Percentiles rank a stretch among this genome's conserved stretches.
These are phyloP conservation scores for Musa schizocarpa DNA, from an alignment of 176 grass and related monocot species.

Conservation along the genomic window DNA sequence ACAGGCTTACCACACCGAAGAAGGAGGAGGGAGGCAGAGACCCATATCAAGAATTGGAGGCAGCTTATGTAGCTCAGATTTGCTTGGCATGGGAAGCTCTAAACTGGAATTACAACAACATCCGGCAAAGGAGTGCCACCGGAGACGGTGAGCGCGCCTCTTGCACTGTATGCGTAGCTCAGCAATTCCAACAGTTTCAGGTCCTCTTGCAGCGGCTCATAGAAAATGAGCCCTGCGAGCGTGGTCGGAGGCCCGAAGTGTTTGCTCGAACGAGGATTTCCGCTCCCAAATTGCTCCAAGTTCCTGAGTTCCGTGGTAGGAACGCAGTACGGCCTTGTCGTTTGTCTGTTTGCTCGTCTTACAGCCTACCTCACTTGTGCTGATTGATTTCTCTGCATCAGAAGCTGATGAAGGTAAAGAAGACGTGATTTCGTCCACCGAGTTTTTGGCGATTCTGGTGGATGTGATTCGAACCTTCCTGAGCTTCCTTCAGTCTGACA, in stretches of 20 bases:
- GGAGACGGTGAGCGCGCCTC: slow-evolving; percentile 30
- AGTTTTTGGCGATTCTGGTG: not conserved
- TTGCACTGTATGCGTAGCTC: slow-evolving; percentile 61
- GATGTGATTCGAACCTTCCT: not conserved
- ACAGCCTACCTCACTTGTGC: too few species aligned
- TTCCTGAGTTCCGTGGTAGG: slow-evolving; percentile 71
- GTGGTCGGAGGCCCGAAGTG: slow-evolving; percentile 52
- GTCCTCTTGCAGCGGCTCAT: slow-evolving; percentile 75
- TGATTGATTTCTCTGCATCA: not conserved
- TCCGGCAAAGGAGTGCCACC: slow-evolving; percentile 30
- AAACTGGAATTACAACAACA: slow-evolving; percentile 74
- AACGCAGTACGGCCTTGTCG: not conserved
- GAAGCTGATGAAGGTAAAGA: not conserved
- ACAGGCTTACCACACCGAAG: slow-evolving; percentile 39
- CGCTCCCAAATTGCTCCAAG: slow-evolving; percentile 68
- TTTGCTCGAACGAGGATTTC: slow-evolving; percentile 69
- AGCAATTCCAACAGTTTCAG: slow-evolving; percentile 95
- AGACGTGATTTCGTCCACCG: not conserved
- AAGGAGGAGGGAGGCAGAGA: slow-evolving; percentile 33
- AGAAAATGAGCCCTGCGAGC: slow-evolving; percentile 75
- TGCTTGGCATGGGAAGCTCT: slow-evolving; percentile 94
- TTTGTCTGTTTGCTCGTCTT: too few species aligned
- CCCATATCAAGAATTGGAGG: slow-evolving; percentile 75
- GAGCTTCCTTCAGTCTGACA: not conserved
- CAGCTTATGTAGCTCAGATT: slow-evolving; percentile 80